A percentile compares a stretch with the other conserved stretches of the same genome.
Conservation (phyloP, 1,139 yeast species). For the Candida neerlandica region DNA sequence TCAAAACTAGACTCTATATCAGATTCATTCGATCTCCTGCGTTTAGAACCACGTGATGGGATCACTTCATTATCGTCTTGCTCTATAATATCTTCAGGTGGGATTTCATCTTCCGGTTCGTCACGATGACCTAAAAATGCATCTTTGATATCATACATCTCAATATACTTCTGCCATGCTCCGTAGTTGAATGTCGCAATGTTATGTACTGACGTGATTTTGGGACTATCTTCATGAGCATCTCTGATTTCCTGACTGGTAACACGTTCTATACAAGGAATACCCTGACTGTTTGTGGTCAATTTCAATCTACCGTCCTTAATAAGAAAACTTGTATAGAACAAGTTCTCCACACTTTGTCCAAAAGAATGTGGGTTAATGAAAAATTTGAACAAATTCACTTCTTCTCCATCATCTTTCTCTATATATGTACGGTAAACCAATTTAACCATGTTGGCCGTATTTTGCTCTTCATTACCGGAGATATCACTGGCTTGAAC, state of each 20-base stretch:
- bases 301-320: conserved; percentile 68
- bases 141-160: conserved; percentile 52
- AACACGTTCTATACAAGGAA: conserved; percentile 32
- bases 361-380: conserved; percentile 76
- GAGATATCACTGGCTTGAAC: conserved; percentile 55
- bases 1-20: neutral
- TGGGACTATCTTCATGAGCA: conserved; percentile 14
- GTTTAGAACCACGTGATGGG: neutral
- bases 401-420: conserved; percentile 33
- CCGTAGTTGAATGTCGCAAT: conserved; percentile 69
- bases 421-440: conserved; percentile 42
- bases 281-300: conserved; percentile 46
- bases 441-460: conserved; percentile 60
- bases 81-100: conserved; percentile 20
- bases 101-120: conserved; percentile 33
- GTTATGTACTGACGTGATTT: conserved; percentile 35
- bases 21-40: neutral
- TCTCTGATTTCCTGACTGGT: conserved; percentile 18
- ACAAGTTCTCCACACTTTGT: conserved; percentile 81
- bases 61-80: conserved; percentile 10
- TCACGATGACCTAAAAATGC: conserved; percentile 54
- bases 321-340: conserved; percentile 77
- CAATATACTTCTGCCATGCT: conserved; percentile 62
- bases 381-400: conserved; percentile 66
- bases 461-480: conserved; percentile 52